Conservation (phyloP, 208 protist species). For the Acanthamoeba rhysodes region DNA sequence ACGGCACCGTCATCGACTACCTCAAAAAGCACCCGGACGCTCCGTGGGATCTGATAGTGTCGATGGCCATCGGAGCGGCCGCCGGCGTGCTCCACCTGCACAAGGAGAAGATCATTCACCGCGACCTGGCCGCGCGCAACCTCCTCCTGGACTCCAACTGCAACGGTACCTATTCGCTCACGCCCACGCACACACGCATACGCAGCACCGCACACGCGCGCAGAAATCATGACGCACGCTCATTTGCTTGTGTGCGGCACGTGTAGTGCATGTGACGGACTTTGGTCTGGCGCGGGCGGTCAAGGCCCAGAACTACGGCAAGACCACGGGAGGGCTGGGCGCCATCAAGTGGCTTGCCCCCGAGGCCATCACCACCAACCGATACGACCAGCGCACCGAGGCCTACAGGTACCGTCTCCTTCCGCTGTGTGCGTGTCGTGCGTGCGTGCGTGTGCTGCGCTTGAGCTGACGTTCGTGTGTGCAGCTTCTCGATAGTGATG, state of each 20-base stretch:
- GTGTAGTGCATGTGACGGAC: slow-evolving; percentile 24
- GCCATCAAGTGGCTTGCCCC: slow-evolving; percentile 63
- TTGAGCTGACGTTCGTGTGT: background rate
- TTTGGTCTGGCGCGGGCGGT: slow-evolving; percentile 16
- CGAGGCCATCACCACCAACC: slow-evolving; percentile 31
- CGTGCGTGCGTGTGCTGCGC: background rate
- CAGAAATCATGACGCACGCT: background rate
- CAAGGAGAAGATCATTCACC: slow-evolving; percentile 49
- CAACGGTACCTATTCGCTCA: background rate
- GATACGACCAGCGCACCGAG: background rate
- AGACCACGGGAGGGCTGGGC: slow-evolving; percentile 19
- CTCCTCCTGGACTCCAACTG: slow-evolving; percentile 40
- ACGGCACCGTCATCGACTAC: slow-evolving; percentile 27
- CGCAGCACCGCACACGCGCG: too few relatives aligned
- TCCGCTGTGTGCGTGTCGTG: background rate
- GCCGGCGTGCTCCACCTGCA: slow-evolving; percentile 38
- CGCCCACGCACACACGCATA: too few relatives aligned
- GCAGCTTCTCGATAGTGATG: slow-evolving; percentile 53
- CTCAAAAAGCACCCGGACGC: slow-evolving; percentile 34
- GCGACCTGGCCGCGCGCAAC: background rate
- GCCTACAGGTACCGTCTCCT: background rate
- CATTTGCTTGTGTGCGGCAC: background rate
- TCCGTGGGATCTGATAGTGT: slow-evolving; percentile 13
- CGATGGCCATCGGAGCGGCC: slow-evolving; percentile 19
- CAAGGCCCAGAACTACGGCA: slow-evolving; percentile 14